A percentile compares a stretch with the other conserved stretches of the same genome.
Conservation (phyloP, 495 filamentous ascomycete species). For the Xylaria nigripes region DNA sequence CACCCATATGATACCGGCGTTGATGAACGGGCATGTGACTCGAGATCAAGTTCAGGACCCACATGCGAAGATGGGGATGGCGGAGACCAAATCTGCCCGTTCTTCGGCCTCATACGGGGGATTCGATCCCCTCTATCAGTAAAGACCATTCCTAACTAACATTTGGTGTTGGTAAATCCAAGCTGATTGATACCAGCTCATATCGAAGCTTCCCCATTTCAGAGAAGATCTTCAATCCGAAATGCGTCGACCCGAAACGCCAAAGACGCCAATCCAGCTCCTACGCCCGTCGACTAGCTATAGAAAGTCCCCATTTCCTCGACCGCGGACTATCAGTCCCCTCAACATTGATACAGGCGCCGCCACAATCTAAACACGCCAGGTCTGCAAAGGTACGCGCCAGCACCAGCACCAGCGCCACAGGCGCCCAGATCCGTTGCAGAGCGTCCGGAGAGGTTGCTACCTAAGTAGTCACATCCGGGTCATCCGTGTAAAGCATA, state of each 20-base stretch:
- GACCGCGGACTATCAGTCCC: background rate
- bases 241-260: conserved; percentile 13
- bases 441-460: background rate
- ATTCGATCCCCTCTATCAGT: background rate
- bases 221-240: conserved; percentile 9
- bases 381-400: background rate
- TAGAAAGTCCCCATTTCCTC: conserved; percentile 11
- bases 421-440: background rate
- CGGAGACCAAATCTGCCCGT: background rate
- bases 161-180: background rate
- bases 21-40: background rate
- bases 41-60: background rate
- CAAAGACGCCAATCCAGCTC: conserved; percentile 11
- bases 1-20: conserved; percentile 24
- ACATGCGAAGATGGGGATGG: background rate
- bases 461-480: background rate
- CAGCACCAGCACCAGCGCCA: background rate
- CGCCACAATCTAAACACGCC: background rate
- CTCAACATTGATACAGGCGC: background rate
- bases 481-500: background rate
- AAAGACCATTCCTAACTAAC: background rate
- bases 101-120: background rate
- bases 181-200: conserved; percentile 4
- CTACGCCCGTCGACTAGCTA: conserved; percentile 10
- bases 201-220: conserved; percentile 3